Evolutionary conservation across 2,329 filamentous ascomycete species (phyloP).

Genomic region (Nectriaceae sp.): DNA sequence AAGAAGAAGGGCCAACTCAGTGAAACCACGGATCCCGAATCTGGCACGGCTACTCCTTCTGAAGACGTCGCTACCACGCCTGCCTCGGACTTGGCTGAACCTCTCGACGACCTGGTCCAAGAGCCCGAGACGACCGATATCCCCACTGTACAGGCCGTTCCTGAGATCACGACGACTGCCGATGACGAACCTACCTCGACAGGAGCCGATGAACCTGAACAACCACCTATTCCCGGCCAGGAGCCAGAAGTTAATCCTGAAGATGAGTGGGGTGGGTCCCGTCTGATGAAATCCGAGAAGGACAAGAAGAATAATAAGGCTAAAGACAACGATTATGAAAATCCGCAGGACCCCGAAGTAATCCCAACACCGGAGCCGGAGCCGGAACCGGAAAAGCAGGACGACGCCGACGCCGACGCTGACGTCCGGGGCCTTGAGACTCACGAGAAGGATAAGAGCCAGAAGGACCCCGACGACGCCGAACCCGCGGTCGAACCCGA

Average conservation of each 20-base stretch:
- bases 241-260: slow-evolving; percentile 28
- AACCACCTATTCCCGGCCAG: slow-evolving; percentile 21
- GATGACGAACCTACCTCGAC: slow-evolving; percentile 9
- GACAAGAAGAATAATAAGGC: slow-evolving; percentile 37
- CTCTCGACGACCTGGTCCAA: slow-evolving; percentile 9
- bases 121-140: slow-evolving; percentile 19
- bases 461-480: slow-evolving; percentile 15
- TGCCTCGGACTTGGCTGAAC: slow-evolving; percentile 12
- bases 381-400: slow-evolving; percentile 28
- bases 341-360: slow-evolving; percentile 31
- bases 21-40: slow-evolving; percentile 18
- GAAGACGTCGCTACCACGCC: slow-evolving; percentile 15
- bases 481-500: slow-evolving; percentile 19
- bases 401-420: slow-evolving; percentile 25
- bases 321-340: slow-evolving; percentile 33
- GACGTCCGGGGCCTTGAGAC: slow-evolving; percentile 19
- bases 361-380: slow-evolving; percentile 23
- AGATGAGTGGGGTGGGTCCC: slow-evolving; percentile 33
- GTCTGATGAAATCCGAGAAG: slow-evolving; percentile 31
- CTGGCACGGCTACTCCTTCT: slow-evolving; percentile 14
- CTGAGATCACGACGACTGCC: slow-evolving; percentile 8
- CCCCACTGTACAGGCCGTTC: slow-evolving; percentile 9
- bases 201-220: slow-evolving; percentile 20
- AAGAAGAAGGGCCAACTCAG: slow-evolving; percentile 32
- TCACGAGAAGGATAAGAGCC: slow-evolving; percentile 16